These are phyloP conservation scores for Fusarium staphyleae DNA, from an alignment of 2,329 filamentous ascomycete species.

Conservation along the genomic window DNA sequence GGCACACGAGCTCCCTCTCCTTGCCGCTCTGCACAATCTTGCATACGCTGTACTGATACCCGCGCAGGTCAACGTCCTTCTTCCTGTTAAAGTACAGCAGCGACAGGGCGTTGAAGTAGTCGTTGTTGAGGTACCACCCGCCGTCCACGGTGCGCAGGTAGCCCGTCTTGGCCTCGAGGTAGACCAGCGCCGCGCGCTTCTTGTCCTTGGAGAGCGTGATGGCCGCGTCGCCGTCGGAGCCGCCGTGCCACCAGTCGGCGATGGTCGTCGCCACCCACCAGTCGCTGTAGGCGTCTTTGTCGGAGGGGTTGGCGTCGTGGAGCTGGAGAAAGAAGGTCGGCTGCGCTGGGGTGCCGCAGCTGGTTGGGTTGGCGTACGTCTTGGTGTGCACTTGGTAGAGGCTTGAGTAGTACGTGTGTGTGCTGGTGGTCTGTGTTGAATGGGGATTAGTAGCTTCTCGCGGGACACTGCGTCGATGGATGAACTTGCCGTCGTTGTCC, in stretches of 20 bases:
- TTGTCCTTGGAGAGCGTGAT: background rate
- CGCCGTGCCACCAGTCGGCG: background rate
- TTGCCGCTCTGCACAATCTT: background rate
- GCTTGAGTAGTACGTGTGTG: background rate
- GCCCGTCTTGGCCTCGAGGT: background rate
- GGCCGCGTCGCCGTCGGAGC: background rate
- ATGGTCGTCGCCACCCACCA: background rate
- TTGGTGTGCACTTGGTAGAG: background rate
- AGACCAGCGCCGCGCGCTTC: background rate
- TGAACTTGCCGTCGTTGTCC: background rate
- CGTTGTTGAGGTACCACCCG: background rate
- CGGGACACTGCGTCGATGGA: background rate
- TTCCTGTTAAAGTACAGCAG: background rate
- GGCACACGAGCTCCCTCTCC: conserved; percentile 7
- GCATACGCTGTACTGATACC: background rate
- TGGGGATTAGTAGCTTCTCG: background rate
- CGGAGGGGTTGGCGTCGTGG: conserved; percentile 8
- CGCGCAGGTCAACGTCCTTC: background rate
- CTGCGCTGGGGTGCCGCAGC: conserved; percentile 4
- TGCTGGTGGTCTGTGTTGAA: background rate
- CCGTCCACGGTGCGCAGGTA: background rate
- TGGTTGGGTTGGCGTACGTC: conserved; percentile 8
- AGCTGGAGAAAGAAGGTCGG: conserved; percentile 20
- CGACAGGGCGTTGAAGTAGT: background rate
- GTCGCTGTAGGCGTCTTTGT: conserved; percentile 2